phyloP scores from a whole-genome alignment of 2,329 filamentous ascomycete species.

The Fusarium transvaalense region DNA sequence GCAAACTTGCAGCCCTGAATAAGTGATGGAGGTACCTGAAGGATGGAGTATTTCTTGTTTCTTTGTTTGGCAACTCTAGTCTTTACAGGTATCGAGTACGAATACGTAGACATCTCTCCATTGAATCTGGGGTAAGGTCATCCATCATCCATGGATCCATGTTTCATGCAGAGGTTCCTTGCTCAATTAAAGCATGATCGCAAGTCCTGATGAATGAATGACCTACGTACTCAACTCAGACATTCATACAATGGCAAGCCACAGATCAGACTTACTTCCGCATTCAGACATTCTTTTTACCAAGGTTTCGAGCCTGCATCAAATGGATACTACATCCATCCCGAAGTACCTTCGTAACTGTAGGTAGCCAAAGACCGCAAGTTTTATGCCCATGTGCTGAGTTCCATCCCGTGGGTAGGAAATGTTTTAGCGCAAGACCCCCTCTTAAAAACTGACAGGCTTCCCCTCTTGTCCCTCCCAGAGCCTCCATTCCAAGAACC shows the following conservation, averaged over 20 bases:
- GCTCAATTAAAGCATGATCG: background rate
- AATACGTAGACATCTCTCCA: conserved; percentile 18
- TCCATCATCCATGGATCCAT: background rate
- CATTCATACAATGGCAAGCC: background rate
- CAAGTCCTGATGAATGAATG: background rate
- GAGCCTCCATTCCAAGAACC: conserved; percentile 4
- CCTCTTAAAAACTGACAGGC: conserved; percentile 18
- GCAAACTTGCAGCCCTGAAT: background rate
- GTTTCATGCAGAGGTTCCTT: background rate
- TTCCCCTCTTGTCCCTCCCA: conserved; percentile 23
- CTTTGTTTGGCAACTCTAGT: too few relatives aligned
- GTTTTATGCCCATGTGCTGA: background rate
- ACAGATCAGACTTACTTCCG: background rate
- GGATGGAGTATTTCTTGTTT: too few relatives aligned
- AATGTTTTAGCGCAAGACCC: conserved; percentile 32
- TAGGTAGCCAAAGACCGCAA: background rate
- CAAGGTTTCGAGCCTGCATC: conserved; percentile 9
- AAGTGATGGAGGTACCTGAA: background rate
- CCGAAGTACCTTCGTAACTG: background rate
- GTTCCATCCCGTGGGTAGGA: background rate
- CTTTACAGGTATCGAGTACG: conserved; percentile 15
- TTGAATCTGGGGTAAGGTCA: conserved; percentile 9
- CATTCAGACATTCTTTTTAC: background rate
- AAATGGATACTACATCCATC: background rate
- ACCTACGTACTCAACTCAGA: background rate